Base-by-base conservation (phyloP, 2,329 filamentous ascomycete genomes). In the Alternaria novae-zelandiae region DNA sequence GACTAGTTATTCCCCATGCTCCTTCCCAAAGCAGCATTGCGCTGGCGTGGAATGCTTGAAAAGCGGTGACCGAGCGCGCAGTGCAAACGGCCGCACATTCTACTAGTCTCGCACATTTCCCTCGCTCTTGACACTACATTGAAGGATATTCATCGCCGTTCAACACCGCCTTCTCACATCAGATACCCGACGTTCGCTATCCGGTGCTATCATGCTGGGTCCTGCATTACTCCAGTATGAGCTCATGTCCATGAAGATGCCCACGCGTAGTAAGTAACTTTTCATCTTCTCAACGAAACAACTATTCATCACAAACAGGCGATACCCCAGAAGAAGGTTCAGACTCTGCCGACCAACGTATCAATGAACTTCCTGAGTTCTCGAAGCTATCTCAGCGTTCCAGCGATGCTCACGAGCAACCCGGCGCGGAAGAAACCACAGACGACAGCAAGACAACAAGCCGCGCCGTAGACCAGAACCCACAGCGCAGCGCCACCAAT, bases 1-100 rank as follows among this genome's bases (percentile, higher is more conserved):
- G 32, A 36, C 32, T n/a, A 36, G 15, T 36, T n/a, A 2, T 7
- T 36, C 15, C 3, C 9, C 15, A 36, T 7, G 32, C 15, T 7
- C 32, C 15, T 44, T 44, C 17, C n/a, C 4, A 44, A 44, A 20
- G 41, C 41, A 12, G 41, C 9, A 20, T 20, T 44, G 41, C 10
- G 17, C 41, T 44, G 11, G 49, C 21, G 11, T 3, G 13, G 20
- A 51, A 12, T 20, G 15, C 5, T 25, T 25, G 26, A 28, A 17
- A 28, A 25, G 23, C 26, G 49, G 12, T 53, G 49, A 30, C 49
- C 13, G 49, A 32, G 49, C 49, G 49, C 12, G n/a, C 46, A 28
- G 23, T 25, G 23, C 26, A 53, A 26, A 30, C 11, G 49, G n/a
- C 8, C 25, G 21, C 49, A 32, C 17, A 13, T 30, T 30, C 23